phyloP scores from a whole-genome alignment of 352 stramenopile genomes.

The Pythium diclinum region DNA sequence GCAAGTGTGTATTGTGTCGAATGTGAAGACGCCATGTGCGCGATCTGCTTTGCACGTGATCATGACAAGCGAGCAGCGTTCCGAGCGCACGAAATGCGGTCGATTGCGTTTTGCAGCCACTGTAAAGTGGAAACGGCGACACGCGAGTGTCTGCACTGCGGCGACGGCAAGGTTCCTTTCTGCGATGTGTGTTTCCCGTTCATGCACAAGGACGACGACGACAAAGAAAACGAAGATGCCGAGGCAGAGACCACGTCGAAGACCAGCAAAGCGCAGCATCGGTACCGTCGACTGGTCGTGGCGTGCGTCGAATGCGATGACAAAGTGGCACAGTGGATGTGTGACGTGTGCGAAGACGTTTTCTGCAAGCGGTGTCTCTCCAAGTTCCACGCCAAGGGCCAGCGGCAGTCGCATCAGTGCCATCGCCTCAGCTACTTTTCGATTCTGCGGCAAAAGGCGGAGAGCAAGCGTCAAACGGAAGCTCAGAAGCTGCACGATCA shows the following conservation, averaged over 20 bases:
- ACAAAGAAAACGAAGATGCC: not conserved
- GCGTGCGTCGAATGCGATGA: slow-evolving; percentile 60
- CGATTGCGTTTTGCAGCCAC: slow-evolving; percentile 47
- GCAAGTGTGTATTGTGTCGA: slow-evolving; percentile 63
- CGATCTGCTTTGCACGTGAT: slow-evolving; percentile 56
- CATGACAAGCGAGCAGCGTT: slow-evolving; percentile 51
- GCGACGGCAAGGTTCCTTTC: slow-evolving; percentile 58
- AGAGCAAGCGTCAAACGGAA: slow-evolving; percentile 34
- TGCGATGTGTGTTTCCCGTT: slow-evolving; percentile 66
- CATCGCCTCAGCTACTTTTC: slow-evolving; percentile 69
- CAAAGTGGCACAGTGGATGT: slow-evolving; percentile 63
- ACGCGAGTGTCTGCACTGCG: slow-evolving; percentile 60
- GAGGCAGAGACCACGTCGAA: not conserved
- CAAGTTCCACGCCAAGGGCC: slow-evolving; percentile 47
- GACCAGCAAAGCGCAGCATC: slow-evolving; percentile 26
- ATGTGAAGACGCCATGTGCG: slow-evolving; percentile 70
- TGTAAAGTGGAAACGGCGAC: slow-evolving; percentile 58
- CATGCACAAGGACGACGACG: slow-evolving; percentile 31
- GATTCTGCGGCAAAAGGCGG: slow-evolving; percentile 46
- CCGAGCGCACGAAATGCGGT: slow-evolving; percentile 33
- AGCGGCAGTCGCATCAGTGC: slow-evolving; percentile 53
- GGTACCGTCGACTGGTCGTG: slow-evolving; percentile 49
- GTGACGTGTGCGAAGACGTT: slow-evolving; percentile 52
- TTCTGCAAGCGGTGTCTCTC: slow-evolving; percentile 74
- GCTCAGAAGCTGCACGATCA: slow-evolving; percentile 37